Base-by-base conservation (phyloP, 2,329 filamentous ascomycete genomes). In the Aspergillus udagawae region DNA sequence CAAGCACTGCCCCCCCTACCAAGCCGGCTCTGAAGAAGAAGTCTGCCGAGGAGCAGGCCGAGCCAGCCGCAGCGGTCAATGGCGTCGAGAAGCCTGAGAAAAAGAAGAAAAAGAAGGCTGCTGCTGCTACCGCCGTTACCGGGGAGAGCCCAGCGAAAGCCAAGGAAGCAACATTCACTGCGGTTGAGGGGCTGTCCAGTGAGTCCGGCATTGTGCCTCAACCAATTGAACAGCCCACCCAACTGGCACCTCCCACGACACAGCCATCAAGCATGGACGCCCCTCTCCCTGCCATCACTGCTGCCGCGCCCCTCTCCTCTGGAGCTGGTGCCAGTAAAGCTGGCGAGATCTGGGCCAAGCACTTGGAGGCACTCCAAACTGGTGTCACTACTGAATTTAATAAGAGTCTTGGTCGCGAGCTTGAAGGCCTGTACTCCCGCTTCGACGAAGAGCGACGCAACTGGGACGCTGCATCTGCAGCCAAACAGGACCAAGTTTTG, bases 401-500 rank as follows among this genome's bases (percentile, higher is more conserved):
- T 55, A 79, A 79, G 62, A 71, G 69, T 45, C 67, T 79, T 58
- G 74, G 73, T 35, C 75, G 75, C 52, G 81, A 86, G 58, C 73
- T 87, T 23, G 80, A 83, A 35, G 73, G 73, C 8, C 73, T 88
- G 45, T 83, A 87, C 67, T 79, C 78, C 59, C 83, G 83, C 48
- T 80, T 88, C 75, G 88, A 81, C 72, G 86, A 90, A 51, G 92
- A 96, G 64, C 83, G 83, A 66, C 82, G 84, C 55, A 80, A 83
- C 47, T 82, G 86, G 67, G 85, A 87, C 67, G 84, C 84, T 52
- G 80, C 85, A 20, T 81, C 82, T 42, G 78, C 81, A 44, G 82
- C 85, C n/a, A 86, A 87, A 68, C 86, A 89, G 67, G 86, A 90
- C 64, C 84, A 86, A 44, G 80, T 90, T 21, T 80, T 91, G 47